Evolutionary conservation across 495 filamentous ascomycete genomes (phyloP).

Genomic region (Daldinia loculata): DNA sequence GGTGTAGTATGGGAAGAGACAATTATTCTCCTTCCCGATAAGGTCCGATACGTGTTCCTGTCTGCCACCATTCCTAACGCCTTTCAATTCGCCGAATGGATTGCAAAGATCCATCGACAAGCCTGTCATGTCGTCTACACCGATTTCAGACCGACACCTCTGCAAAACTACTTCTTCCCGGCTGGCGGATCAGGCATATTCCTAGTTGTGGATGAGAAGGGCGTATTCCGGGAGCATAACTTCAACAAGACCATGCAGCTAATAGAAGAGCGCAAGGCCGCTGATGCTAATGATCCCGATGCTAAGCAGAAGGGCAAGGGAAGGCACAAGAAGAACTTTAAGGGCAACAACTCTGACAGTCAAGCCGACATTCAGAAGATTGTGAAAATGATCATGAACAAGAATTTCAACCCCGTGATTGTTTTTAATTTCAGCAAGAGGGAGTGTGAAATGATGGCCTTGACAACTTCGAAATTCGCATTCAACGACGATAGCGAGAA

Average conservation of each 20-base stretch:
- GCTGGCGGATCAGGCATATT: slow-evolving; percentile 93
- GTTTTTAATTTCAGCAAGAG: slow-evolving; percentile 99
- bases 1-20: slow-evolving; percentile 99
- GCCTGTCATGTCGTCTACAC: slow-evolving; percentile 99
- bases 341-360: slow-evolving; percentile 73
- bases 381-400: slow-evolving; percentile 97
- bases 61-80: slow-evolving; percentile 99
- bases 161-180: slow-evolving; percentile 98
- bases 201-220: slow-evolving; percentile 94
- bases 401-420: slow-evolving; percentile 95
- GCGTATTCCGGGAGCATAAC: slow-evolving; percentile 92
- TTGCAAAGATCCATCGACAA: slow-evolving; percentile 94
- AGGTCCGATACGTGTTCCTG: slow-evolving; percentile 97
- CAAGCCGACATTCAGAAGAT: slow-evolving; percentile 94
- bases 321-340: slow-evolving; percentile 89
- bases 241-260: slow-evolving; percentile 93
- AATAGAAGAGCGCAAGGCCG: slow-evolving; percentile 87
- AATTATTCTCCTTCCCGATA: slow-evolving; percentile 95
- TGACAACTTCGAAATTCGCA: slow-evolving; percentile 83
- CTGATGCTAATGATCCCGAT: slow-evolving; percentile 78
- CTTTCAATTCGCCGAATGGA: slow-evolving; percentile 99
- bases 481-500: slow-evolving; percentile 99
- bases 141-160: slow-evolving; percentile 92
- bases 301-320: slow-evolving; percentile 84
- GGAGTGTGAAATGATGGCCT: slow-evolving; percentile 86